A percentile compares a stretch with the other conserved stretches of the same genome.
phyloP scores from a whole-genome alignment of 2,329 filamentous ascomycete species.

The Penicillium italicum region DNA sequence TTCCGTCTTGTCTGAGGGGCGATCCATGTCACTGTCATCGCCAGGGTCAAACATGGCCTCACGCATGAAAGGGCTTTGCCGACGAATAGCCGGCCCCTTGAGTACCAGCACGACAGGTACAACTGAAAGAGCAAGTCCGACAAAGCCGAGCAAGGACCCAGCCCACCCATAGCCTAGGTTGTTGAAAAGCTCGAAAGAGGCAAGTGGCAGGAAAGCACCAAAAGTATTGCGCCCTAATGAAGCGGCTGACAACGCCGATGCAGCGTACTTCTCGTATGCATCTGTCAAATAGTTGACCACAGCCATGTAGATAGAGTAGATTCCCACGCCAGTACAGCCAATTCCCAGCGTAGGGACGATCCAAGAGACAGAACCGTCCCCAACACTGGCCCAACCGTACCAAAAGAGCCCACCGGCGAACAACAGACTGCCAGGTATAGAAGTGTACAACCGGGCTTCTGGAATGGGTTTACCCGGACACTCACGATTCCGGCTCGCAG shows the following conservation, averaged over 20 bases:
- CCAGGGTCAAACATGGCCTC: constrained; percentile 24
- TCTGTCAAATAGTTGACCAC: constrained; percentile 50
- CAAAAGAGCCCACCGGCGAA: constrained; percentile 36
- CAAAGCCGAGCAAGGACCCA: constrained; percentile 43
- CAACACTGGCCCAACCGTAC: constrained; percentile 35
- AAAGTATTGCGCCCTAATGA: constrained; percentile 46
- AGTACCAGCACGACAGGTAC: constrained; percentile 43
- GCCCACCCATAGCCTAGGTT: constrained; percentile 46
- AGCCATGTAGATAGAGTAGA: constrained; percentile 47
- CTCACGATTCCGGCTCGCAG: constrained; percentile 31
- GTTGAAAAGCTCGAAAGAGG: constrained; percentile 40
- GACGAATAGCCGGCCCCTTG: constrained; percentile 41
- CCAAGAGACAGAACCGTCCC: constrained; percentile 28
- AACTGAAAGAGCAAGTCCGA: constrained; percentile 38
- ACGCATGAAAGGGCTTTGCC: constrained; percentile 31
- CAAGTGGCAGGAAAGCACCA: constrained; percentile 48
- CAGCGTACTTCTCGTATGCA: constrained; percentile 49
- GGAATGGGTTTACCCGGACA: constrained; percentile 40
- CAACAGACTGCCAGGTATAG: constrained; percentile 40
- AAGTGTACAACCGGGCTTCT: constrained; percentile 44
- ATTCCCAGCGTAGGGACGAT: constrained; percentile 34
- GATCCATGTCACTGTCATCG: constrained; percentile 1
- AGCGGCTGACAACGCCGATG: constrained; percentile 46
- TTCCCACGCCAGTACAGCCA: constrained; percentile 40
- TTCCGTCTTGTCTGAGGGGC: not conserved